Evolutionary conservation across 495 filamentous ascomycete genomes (phyloP).

Genomic region (Penicillium alfredii): DNA sequence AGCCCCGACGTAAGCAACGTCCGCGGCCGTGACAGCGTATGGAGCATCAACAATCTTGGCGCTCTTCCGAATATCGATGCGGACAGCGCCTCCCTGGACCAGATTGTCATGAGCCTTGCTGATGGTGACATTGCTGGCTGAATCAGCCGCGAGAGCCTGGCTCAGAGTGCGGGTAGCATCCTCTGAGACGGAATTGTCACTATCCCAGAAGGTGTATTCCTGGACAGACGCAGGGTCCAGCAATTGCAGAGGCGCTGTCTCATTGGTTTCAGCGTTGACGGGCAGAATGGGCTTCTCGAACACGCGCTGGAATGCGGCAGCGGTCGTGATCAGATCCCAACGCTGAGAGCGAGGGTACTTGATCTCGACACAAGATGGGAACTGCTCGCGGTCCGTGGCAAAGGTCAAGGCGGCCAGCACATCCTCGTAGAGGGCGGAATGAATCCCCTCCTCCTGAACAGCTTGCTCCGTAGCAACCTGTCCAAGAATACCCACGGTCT

Average conservation of each 20-base stretch:
- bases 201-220: constrained; percentile 93
- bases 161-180: constrained; percentile 61
- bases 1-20: constrained; percentile 71
- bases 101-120: constrained; percentile 78
- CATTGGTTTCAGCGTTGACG: constrained; percentile 26
- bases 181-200: constrained; percentile 64
- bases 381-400: constrained; percentile 53
- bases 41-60: constrained; percentile 76
- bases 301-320: constrained; percentile 59
- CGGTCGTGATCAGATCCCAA: constrained; percentile 75
- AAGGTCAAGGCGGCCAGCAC: constrained; percentile 81
- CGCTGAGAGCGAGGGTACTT: constrained; percentile 79
- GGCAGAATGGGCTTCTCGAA: constrained; percentile 51
- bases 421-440: constrained; percentile 82
- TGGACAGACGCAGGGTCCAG: constrained; percentile 48
- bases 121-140: constrained; percentile 68
- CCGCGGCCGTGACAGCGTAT: constrained; percentile 71
- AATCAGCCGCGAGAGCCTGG: constrained; percentile 67
- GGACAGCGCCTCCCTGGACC: constrained; percentile 74
- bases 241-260: constrained; percentile 37
- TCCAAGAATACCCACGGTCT: constrained; percentile 62
- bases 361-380: constrained; percentile 65
- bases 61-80: constrained; percentile 81
- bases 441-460: constrained; percentile 60
- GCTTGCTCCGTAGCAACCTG: constrained; percentile 52